Evolutionary conservation across 257 asterid species (phyloP).

Genomic region (Przewalskia tangutica): DNA sequence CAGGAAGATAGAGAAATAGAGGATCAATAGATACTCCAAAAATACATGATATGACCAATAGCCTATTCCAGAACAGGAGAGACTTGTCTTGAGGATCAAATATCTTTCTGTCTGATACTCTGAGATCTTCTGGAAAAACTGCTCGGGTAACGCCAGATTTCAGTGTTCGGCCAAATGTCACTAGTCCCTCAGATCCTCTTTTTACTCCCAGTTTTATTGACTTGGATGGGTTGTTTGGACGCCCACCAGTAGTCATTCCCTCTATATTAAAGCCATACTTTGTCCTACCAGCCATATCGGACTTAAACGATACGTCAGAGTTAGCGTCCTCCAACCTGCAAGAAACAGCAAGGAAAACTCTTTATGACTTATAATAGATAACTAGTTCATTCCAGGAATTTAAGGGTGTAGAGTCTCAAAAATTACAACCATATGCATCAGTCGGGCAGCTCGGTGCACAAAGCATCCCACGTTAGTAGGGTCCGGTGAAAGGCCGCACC

Average conservation of each 20-base stretch:
- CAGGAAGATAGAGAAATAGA: conserved; percentile 79
- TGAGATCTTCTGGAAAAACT: conserved; percentile 89
- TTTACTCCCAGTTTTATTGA: conserved; percentile 57
- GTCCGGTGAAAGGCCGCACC: too few relatives aligned
- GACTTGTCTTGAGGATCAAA: conserved; percentile 96
- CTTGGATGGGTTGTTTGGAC: conserved; percentile 34
- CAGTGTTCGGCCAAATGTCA: conserved; percentile 68
- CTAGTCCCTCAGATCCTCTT: conserved; percentile 75
- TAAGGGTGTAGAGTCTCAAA: not conserved
- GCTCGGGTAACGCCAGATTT: conserved; percentile 73
- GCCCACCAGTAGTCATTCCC: conserved; percentile 34
- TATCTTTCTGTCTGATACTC: conserved; percentile 53
- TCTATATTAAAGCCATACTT: conserved; percentile 61
- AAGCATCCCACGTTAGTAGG: too few relatives aligned
- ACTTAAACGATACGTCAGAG: conserved; percentile 37
- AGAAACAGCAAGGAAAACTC: not conserved
- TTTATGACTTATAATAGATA: not conserved
- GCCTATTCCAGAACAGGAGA: conserved; percentile 81
- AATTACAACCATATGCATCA: not conserved
- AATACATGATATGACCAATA: conserved; percentile 67
- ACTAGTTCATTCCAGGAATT: not conserved
- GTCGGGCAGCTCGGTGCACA: too few relatives aligned
- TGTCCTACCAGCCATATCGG: conserved; percentile 63
- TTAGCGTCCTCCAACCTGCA: conserved; percentile 61
- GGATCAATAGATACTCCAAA: conserved; percentile 86